Evolutionary conservation across 179 eudicot genomes (phyloP).

Genomic region (Heliamphora ciliata): DNA sequence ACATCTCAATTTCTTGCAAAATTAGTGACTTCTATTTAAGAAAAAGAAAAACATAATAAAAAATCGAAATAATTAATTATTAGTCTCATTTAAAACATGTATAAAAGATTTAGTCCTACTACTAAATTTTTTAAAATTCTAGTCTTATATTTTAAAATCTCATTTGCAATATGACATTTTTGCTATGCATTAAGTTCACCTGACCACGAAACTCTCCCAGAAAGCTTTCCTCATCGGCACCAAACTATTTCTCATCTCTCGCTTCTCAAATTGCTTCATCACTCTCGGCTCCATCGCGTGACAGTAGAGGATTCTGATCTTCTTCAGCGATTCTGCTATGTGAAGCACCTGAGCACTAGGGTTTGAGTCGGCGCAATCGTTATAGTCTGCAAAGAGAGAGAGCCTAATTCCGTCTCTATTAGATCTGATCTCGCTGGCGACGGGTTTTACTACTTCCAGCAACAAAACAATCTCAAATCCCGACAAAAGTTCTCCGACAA

Average conservation of each 20-base stretch:
- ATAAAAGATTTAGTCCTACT: no score
- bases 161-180: no score
- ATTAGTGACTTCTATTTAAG: no score
- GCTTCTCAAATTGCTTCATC: background rate
- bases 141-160: no score
- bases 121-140: no score
- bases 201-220: slow-evolving; percentile 16
- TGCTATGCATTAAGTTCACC: no score
- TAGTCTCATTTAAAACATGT: no score
- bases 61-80: no score
- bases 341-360: slow-evolving; percentile 22
- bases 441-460: slow-evolving; percentile 19
- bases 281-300: slow-evolving; percentile 22
- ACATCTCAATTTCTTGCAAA: no score
- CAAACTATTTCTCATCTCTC: background rate
- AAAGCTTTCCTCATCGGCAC: slow-evolving; percentile 23
- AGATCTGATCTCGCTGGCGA: slow-evolving; percentile 21
- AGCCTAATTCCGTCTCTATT: slow-evolving; percentile 23
- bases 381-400: slow-evolving; percentile 14
- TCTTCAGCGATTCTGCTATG: slow-evolving; percentile 21
- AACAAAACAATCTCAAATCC: background rate
- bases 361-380: slow-evolving; percentile 15
- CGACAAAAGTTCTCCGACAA: slow-evolving; percentile 2
- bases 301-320: slow-evolving; percentile 14
- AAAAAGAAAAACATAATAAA: no score